Evolutionary conservation across 2,329 filamentous ascomycete genomes (phyloP).

Genomic region (Claviceps capensis): DNA sequence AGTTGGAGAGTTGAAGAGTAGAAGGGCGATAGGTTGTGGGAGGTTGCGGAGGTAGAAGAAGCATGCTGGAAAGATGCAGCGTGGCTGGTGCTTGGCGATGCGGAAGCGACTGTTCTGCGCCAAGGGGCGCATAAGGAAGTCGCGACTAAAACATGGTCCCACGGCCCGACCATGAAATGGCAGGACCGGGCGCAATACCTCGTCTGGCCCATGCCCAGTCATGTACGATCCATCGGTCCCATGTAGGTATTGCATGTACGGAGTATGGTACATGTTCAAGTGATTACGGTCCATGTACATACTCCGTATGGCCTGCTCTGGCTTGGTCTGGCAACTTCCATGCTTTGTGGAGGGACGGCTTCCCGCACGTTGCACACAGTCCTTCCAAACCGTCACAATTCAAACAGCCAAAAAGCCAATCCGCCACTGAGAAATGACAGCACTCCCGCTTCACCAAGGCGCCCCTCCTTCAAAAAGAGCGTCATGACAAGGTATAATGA

Average conservation of each 20-base stretch:
- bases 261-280: not conserved
- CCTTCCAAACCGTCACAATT: slow-evolving; percentile 1
- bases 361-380: not conserved
- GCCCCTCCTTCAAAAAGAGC: not conserved
- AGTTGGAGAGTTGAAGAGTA: no score
- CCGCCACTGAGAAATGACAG: slow-evolving; percentile 2
- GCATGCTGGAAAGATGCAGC: no score
- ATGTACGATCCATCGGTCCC: no score
- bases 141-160: not conserved
- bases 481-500: not conserved
- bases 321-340: not conserved
- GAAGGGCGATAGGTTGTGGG: no score
- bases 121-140: not conserved
- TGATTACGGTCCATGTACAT: not conserved
- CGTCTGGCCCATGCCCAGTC: no score
- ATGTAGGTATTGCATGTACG: no score
- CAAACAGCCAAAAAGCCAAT: not conserved
- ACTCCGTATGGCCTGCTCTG: not conserved
- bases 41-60: no score
- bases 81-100: no score
- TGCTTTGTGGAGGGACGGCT: not conserved
- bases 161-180: not conserved
- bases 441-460: not conserved
- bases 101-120: not conserved
- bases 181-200: not conserved